phyloP scores from a whole-genome alignment of 164 flowering plant genomes.

The Vitis amurensis region DNA sequence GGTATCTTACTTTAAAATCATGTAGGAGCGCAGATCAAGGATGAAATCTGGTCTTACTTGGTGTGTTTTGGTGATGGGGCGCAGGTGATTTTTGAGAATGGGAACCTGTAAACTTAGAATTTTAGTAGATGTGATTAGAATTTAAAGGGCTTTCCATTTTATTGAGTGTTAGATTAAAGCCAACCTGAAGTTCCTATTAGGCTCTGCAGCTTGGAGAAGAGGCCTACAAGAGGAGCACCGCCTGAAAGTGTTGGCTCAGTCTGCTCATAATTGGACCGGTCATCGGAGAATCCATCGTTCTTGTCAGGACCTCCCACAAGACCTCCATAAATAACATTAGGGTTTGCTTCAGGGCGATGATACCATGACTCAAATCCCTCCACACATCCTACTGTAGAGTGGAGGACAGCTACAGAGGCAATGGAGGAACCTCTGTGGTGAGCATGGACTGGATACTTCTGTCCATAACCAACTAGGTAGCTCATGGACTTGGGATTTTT shows the following conservation, averaged over 20 bases:
- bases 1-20: no score
- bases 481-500: conserved; percentile 79
- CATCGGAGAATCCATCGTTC: conserved; percentile 60
- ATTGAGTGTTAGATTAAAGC: not conserved
- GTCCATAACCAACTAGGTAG: conserved; percentile 79
- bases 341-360: conserved; percentile 47
- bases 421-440: conserved; percentile 92
- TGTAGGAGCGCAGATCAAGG: not conserved
- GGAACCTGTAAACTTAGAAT: conserved; percentile 5
- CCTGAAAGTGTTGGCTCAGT: conserved; percentile 74
- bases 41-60: conserved; percentile 20
- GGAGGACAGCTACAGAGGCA: conserved; percentile 33
- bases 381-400: conserved; percentile 46
- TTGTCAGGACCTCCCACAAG: conserved; percentile 87
- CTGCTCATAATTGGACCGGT: conserved; percentile 62
- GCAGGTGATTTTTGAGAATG: conserved; percentile 12
- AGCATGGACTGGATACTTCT: conserved; percentile 55
- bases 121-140: not conserved
- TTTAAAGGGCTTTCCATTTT: no score
- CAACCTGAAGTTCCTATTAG: conserved; percentile 10
- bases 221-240: conserved; percentile 75
- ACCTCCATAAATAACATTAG: conserved; percentile 70
- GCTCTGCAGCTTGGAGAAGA: conserved; percentile 67
- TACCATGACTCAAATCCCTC: conserved; percentile 85
- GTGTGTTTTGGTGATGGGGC: conserved; percentile 17